Evolutionary conservation across 163 green algal genomes (phyloP).

Genomic region (Chloromonas sp.): DNA sequence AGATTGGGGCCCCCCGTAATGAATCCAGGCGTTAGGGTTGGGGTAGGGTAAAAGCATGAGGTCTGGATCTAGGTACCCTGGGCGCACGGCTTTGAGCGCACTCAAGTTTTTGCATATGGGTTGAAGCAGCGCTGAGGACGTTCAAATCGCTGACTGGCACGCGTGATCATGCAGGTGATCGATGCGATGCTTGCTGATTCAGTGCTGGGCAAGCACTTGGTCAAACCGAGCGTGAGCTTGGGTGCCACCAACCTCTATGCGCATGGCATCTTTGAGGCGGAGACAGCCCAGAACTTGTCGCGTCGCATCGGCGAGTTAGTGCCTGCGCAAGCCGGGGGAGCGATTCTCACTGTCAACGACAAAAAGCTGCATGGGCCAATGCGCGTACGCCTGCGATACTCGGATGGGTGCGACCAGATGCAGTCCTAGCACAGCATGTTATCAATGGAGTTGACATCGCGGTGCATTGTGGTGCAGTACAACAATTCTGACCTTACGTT

Average conservation of each 20-base stretch:
- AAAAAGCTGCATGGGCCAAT: slow-evolving; percentile 67
- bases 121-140: too few species aligned
- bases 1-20: too few species aligned
- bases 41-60: too few species aligned
- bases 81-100: too few species aligned
- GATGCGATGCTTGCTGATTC: slow-evolving; percentile 61
- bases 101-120: too few species aligned
- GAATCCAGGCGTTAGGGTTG: too few species aligned
- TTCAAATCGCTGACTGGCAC: too few species aligned
- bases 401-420: neutral
- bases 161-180: slow-evolving; percentile 62
- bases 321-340: slow-evolving; percentile 15
- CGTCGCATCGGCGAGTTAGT: slow-evolving; percentile 69
- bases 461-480: neutral
- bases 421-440: neutral
- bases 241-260: slow-evolving; percentile 81
- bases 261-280: slow-evolving; percentile 78
- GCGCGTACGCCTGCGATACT: slow-evolving; percentile 48
- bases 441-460: neutral
- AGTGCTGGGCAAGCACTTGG: slow-evolving; percentile 42
- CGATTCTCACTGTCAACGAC: slow-evolving; percentile 80
- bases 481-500: neutral
- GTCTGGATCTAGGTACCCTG: too few species aligned
- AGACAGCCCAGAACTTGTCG: slow-evolving; percentile 77
- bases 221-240: slow-evolving; percentile 70